Evolutionary conservation across 2,329 filamentous ascomycete genomes (phyloP).

Genomic region (Ceratocystis colombiana): DNA sequence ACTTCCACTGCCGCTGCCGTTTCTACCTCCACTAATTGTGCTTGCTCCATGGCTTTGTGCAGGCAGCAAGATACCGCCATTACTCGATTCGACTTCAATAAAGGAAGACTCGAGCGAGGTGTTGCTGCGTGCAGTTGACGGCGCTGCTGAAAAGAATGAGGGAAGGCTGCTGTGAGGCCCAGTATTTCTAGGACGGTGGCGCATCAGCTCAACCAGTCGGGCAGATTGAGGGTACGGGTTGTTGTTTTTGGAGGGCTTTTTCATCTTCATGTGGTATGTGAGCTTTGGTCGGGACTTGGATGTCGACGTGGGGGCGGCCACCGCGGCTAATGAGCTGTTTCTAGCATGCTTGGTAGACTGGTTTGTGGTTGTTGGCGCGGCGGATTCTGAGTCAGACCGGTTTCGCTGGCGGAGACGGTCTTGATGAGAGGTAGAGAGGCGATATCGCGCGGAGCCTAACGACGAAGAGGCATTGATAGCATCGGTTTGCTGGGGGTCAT

Average conservation of each 20-base stretch:
- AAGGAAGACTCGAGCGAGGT: constrained; percentile 22
- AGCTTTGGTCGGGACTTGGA: constrained; percentile 21
- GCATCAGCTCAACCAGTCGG: constrained; percentile 34
- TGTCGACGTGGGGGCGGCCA: constrained; percentile 3
- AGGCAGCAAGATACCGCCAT: constrained; percentile 27
- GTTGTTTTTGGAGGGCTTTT: constrained; percentile 53
- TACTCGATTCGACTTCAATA: constrained; percentile 24
- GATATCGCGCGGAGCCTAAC: constrained; percentile 14
- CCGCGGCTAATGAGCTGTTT: background rate
- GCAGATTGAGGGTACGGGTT: constrained; percentile 88
- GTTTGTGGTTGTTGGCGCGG: background rate
- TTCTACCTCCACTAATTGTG: constrained; percentile 42
- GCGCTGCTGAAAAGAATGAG: constrained; percentile 22
- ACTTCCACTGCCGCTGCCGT: constrained; percentile 6
- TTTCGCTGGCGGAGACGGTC: constrained; percentile 19
- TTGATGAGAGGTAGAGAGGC: constrained; percentile 13
- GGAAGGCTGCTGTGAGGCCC: constrained; percentile 24
- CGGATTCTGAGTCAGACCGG: constrained; percentile 20
- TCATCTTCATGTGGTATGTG: constrained; percentile 25
- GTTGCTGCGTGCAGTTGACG: constrained; percentile 20
- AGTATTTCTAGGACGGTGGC: constrained; percentile 15
- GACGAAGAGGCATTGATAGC: background rate
- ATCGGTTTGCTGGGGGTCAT: constrained; percentile 27
- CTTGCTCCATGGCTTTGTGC: constrained; percentile 34
- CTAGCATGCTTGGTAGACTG: constrained; percentile 14